Evolutionary conservation across 331 rosid genomes (phyloP).

Genomic region (Malus hybrid): DNA sequence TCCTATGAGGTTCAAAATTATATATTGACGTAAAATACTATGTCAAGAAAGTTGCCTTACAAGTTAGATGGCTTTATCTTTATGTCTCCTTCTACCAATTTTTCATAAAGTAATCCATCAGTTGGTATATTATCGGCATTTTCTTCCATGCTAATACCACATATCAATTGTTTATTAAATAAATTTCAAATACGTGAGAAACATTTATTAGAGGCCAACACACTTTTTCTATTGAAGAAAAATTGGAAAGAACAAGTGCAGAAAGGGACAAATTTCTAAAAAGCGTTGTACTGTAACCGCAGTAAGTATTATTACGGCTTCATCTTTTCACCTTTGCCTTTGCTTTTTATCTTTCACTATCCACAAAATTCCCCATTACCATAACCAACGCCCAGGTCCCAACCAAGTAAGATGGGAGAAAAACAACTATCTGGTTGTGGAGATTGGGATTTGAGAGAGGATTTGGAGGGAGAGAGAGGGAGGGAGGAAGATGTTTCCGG

Average conservation of each 20-base stretch:
- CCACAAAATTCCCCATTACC: not conserved
- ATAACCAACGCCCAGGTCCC: not conserved
- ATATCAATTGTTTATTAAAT: too few relatives aligned
- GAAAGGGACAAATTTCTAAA: slow-evolving; percentile 16
- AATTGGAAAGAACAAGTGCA: not conserved
- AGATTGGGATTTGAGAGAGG: not conserved
- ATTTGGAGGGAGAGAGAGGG: not conserved
- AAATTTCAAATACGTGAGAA: too few relatives aligned
- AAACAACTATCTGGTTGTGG: not conserved
- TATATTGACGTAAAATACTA: too few relatives aligned
- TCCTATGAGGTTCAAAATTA: too few relatives aligned
- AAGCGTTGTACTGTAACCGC: not conserved
- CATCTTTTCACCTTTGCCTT: not conserved
- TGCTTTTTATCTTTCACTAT: not conserved
- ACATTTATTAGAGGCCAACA: not conserved
- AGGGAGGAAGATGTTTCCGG: slow-evolving; percentile 48
- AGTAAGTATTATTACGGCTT: not conserved
- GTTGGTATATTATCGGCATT: too few relatives aligned
- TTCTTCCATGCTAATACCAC: too few relatives aligned
- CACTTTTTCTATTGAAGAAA: not conserved
- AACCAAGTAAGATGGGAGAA: not conserved
- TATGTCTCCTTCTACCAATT: too few relatives aligned
- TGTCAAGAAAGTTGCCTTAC: too few relatives aligned
- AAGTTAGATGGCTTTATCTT: too few relatives aligned
- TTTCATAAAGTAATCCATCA: too few relatives aligned